These are phyloP conservation scores for Ambrosiella cleistominuta DNA, from an alignment of 2,329 filamentous ascomycete genomes.

Conservation along the genomic window DNA sequence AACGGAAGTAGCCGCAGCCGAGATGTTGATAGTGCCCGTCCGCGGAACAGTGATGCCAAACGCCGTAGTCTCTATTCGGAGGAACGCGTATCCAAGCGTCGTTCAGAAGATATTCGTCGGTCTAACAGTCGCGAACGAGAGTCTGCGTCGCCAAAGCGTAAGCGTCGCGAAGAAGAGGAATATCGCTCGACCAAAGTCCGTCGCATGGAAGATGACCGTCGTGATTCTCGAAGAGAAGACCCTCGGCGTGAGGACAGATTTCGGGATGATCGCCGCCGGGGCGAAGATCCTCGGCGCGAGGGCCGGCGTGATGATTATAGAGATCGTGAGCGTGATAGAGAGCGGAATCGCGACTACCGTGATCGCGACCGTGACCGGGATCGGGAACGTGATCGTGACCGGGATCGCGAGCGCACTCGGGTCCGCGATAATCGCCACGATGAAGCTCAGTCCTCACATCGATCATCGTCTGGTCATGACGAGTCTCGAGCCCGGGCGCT, in stretches of 20 bases:
- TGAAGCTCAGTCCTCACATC: conserved; percentile 36
- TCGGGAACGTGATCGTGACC: conserved; percentile 14
- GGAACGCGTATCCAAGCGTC: conserved; percentile 28
- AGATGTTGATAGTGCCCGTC: conserved; percentile 25
- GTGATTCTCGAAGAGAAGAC: conserved; percentile 17
- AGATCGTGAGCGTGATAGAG: conserved; percentile 16
- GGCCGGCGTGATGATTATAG: conserved; percentile 21
- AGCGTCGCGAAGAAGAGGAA: conserved; percentile 14
- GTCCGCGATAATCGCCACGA: conserved; percentile 22
- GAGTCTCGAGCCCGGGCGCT: conserved; percentile 26
- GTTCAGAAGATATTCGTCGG: conserved; percentile 26
- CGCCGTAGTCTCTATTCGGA: conserved; percentile 38
- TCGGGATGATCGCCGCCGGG: conserved; percentile 14
- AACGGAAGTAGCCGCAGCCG: conserved; percentile 31
- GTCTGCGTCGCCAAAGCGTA: conserved; percentile 12
- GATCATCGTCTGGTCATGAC: conserved; percentile 18
- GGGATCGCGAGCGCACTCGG: conserved; percentile 16
- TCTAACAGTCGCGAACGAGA: conserved; percentile 23
- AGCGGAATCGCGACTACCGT: conserved; percentile 17
- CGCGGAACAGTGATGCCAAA: conserved; percentile 32
- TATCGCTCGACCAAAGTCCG: conserved; percentile 26
- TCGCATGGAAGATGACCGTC: conserved; percentile 24
- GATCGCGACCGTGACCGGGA: conserved; percentile 14
- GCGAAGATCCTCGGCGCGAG: conserved; percentile 17
- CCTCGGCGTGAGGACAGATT: conserved; percentile 11